Evolutionary conservation across 2,329 filamentous ascomycete species (phyloP).

Genomic region (Orbilia blumenaviensis): DNA sequence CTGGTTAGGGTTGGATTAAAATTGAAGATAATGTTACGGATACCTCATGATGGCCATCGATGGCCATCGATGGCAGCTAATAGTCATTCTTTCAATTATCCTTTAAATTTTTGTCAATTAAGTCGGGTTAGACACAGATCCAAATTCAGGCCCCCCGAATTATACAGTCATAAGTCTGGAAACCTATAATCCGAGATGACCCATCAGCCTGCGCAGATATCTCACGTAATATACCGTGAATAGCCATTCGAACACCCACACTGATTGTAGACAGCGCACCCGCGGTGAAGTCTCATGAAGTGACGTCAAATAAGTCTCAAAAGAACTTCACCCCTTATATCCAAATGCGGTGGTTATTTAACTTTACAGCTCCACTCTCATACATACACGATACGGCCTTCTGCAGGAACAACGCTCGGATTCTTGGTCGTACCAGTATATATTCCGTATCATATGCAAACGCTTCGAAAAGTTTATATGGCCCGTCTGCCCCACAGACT

Average conservation of each 20-base stretch:
- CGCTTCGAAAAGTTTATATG: not conserved
- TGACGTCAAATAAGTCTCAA: not conserved
- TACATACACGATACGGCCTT: not conserved
- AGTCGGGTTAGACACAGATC: no score
- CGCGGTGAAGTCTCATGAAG: no score
- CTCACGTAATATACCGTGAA: no score
- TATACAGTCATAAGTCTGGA: no score
- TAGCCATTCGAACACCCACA: no score
- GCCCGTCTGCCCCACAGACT: conserved; percentile 7
- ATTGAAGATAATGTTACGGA: not conserved
- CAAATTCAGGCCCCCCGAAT: no score
- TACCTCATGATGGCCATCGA: not conserved
- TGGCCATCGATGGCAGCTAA: not conserved
- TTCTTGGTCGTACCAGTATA: not conserved
- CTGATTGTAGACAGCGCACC: no score
- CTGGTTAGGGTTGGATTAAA: not conserved
- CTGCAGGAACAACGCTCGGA: conserved; percentile 34
- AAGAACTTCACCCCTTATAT: not conserved
- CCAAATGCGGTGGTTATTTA: not conserved
- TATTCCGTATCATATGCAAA: conserved; percentile 1
- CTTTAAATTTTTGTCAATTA: no score
- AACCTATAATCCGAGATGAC: no score
- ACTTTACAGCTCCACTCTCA: conserved; percentile 3
- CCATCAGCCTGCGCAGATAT: no score
- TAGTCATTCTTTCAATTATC: not conserved